Conservation (phyloP, 2,329 filamentous ascomycete genomes). For the Penicillium sp. region DNA sequence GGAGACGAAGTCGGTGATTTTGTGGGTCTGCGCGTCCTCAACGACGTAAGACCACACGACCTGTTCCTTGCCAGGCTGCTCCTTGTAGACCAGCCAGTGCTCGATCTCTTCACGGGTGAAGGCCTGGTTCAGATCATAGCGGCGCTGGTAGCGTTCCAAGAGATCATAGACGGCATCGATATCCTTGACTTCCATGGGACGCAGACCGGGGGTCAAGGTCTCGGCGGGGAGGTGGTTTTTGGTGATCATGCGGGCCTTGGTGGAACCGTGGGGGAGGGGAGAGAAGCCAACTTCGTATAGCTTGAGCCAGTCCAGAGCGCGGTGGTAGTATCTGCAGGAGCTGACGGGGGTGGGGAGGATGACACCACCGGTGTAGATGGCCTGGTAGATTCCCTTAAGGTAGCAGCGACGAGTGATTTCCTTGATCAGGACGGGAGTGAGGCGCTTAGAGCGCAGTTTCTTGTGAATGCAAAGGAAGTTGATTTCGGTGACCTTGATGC, state of each 20-base stretch:
- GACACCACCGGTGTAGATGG: constrained; percentile 91
- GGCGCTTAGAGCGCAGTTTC: constrained; percentile 89
- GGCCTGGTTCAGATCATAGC: constrained; percentile 81
- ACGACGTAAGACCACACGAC: constrained; percentile 95
- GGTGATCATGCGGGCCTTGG: constrained; percentile 79
- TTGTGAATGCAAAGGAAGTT: constrained; percentile 99
- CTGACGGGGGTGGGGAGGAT: constrained; percentile 89
- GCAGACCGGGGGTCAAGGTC: constrained; percentile 72
- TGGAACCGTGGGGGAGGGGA: constrained; percentile 78
- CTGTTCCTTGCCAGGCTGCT: constrained; percentile 66
- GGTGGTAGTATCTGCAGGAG: constrained; percentile 94
- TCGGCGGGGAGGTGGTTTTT: constrained; percentile 80
- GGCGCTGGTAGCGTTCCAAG: constrained; percentile 72
- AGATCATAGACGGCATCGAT: constrained; percentile 73
- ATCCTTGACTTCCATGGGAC: constrained; percentile 78
- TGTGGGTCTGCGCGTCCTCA: constrained; percentile 68
- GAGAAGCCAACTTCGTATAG: constrained; percentile 94
- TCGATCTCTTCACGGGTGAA: constrained; percentile 78
- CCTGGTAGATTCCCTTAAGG: constrained; percentile 83
- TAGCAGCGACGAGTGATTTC: constrained; percentile 95
- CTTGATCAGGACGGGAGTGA: constrained; percentile 93
- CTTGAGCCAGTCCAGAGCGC: constrained; percentile 93
- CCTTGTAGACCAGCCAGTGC: constrained; percentile 82
- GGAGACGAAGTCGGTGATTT: constrained; percentile 94
- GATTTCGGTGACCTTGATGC: constrained; percentile 82